phyloP scores from a whole-genome alignment of 352 stramenopile species.

The Phytophthora brassicae region DNA sequence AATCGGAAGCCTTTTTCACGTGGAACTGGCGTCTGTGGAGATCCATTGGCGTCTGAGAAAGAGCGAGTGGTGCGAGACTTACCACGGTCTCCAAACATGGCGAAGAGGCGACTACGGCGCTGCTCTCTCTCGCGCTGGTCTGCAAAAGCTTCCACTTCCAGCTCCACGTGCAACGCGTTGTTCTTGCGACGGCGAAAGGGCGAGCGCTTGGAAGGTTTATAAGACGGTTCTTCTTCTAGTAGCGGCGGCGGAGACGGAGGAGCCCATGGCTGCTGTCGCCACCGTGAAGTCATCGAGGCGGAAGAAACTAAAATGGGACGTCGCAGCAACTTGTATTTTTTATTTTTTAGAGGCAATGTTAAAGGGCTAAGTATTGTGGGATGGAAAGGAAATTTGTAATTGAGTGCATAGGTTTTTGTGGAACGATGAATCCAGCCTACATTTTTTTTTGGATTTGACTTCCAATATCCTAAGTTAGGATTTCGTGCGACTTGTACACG shows the following conservation, averaged over 20 bases:
- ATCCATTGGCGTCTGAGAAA: constrained; percentile 20
- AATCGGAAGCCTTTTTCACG: constrained; percentile 46
- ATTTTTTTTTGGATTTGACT: constrained; percentile 20
- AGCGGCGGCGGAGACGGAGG: constrained; percentile 25
- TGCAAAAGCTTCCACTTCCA: constrained; percentile 32
- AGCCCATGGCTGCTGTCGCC: constrained; percentile 5
- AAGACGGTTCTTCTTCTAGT: constrained; percentile 19
- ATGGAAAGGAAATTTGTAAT: background rate
- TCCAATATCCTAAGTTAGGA: too few relatives aligned
- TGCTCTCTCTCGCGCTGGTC: constrained; percentile 30
- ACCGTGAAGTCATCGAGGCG: constrained; percentile 24
- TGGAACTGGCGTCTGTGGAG: constrained; percentile 25
- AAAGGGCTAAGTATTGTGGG: background rate
- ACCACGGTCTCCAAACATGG: constrained; percentile 25
- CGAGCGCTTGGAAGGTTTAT: constrained; percentile 9
- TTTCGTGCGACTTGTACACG: constrained; percentile 10
- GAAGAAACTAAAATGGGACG: constrained; percentile 8
- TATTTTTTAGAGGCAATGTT: too few relatives aligned
- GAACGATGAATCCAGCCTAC: constrained; percentile 29
- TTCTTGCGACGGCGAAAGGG: constrained; percentile 20
- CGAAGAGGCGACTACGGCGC: constrained; percentile 24
- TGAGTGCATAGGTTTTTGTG: too few relatives aligned
- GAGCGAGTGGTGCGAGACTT: constrained; percentile 29
- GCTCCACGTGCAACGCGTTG: constrained; percentile 24
- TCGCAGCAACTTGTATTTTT: too few relatives aligned